Evolutionary conservation across 768 basidiomycete species (phyloP).

Genomic region (Suillus spraguei): DNA sequence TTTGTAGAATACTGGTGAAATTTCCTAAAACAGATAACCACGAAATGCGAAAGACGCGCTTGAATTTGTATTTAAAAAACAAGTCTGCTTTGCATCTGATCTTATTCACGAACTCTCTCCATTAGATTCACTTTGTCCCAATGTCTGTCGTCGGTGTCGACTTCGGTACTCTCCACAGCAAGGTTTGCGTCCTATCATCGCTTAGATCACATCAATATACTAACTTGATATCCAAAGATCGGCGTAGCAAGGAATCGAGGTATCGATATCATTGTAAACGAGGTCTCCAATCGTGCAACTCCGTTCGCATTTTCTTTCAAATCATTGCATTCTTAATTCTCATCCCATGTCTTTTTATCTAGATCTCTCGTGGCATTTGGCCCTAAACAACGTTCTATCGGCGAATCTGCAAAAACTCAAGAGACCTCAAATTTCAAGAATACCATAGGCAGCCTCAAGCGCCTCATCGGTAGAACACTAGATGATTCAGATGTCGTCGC

Average conservation of each 20-base stretch:
- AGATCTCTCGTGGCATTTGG: conserved; percentile 97
- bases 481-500: conserved; percentile 80
- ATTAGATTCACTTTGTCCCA: conserved; percentile 9
- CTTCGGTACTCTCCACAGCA: conserved; percentile 88
- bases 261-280: conserved; percentile 98
- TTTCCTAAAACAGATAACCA: not conserved
- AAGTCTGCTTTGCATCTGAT: conserved; percentile 8
- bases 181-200: conserved; percentile 48
- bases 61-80: conserved; percentile 16
- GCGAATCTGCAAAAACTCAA: conserved; percentile 95
- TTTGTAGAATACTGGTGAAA: conserved; percentile 6
- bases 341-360: conserved; percentile 13
- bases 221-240: conserved; percentile 52
- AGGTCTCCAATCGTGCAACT: conserved; percentile 95
- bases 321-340: not conserved
- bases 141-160: conserved; percentile 97
- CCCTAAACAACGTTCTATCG: conserved; percentile 85
- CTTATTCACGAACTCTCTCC: conserved; percentile 3
- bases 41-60: not conserved
- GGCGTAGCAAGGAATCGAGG: conserved; percentile 95
- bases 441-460: conserved; percentile 91
- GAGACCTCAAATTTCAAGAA: conserved; percentile 99
- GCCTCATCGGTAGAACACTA: conserved; percentile 82
- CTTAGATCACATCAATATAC: conserved; percentile 9
- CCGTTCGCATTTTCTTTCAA: conserved; percentile 63